Conservation (phyloP, 768 basidiomycete species). For the Mrakia gelida region DNA sequence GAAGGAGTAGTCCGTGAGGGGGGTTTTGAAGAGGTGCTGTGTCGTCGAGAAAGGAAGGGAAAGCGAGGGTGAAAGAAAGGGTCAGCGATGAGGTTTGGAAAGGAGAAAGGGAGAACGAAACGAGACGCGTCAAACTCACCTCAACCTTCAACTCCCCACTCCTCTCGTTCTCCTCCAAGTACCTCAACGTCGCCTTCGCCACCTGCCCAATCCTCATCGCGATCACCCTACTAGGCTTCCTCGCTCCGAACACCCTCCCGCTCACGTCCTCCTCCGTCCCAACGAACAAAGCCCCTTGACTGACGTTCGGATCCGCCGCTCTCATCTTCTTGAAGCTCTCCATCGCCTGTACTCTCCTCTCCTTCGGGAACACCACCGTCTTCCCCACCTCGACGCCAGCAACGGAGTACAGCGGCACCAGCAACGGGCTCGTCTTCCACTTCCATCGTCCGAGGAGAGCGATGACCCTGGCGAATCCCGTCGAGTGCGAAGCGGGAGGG, state of each 20-base stretch:
- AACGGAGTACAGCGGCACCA: constrained; percentile 65
- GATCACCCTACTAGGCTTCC: constrained; percentile 63
- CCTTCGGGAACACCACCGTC: constrained; percentile 42
- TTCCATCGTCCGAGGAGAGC: constrained; percentile 72
- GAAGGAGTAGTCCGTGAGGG: constrained; percentile 78
- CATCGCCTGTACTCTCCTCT: constrained; percentile 39
- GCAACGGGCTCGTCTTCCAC: constrained; percentile 58
- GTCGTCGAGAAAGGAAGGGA: constrained; percentile 63
- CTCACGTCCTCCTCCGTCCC: constrained; percentile 69
- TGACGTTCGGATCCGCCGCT: constrained; percentile 47
- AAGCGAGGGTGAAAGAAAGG: constrained; percentile 74
- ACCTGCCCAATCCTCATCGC: constrained; percentile 68
- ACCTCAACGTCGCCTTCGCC: constrained; percentile 68
- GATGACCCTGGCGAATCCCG: constrained; percentile 62
- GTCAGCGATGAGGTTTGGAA: constrained; percentile 71
- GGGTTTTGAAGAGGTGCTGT: constrained; percentile 80
- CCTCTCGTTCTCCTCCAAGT: constrained; percentile 55
- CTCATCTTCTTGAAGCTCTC: constrained; percentile 43
- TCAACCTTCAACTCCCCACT: constrained; percentile 55
- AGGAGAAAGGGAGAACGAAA: constrained; percentile 54
- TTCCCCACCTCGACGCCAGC: constrained; percentile 38
- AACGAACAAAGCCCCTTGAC: constrained; percentile 61
- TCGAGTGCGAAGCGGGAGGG: constrained; percentile 64
- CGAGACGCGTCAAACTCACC: constrained; percentile 47
- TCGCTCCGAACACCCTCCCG: constrained; percentile 71